A percentile compares a stretch with the other conserved stretches of the same genome.
Evolutionary conservation across 2,329 filamentous ascomycete genomes (phyloP).

Genomic region (Aspergillus sclerotialis): DNA sequence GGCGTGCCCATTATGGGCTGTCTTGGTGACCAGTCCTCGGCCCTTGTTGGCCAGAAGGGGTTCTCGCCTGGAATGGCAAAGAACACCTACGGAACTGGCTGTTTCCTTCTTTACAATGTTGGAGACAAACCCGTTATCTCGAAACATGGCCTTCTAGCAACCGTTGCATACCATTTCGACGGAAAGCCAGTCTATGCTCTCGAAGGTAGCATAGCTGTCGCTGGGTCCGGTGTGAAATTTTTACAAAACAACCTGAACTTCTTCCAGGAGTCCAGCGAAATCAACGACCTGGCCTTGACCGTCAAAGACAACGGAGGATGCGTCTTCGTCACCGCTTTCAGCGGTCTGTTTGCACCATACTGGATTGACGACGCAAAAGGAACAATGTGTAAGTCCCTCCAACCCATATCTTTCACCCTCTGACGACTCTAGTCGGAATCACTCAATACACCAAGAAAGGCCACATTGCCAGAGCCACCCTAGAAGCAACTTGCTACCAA

Average conservation of each 20-base stretch:
- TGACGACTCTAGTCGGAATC: slow-evolving; percentile 55
- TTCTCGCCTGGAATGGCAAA: slow-evolving; percentile 78
- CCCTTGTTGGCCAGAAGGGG: slow-evolving; percentile 76
- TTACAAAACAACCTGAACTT: slow-evolving; percentile 59
- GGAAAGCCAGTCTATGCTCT: slow-evolving; percentile 69
- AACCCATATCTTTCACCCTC: not conserved
- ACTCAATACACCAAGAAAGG: slow-evolving; percentile 78
- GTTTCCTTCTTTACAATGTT: slow-evolving; percentile 83
- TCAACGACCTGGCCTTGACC: slow-evolving; percentile 56
- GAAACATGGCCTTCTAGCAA: slow-evolving; percentile 71
- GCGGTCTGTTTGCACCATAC: slow-evolving; percentile 83
- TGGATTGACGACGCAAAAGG: slow-evolving; percentile 94
- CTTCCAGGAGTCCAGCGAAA: slow-evolving; percentile 53
- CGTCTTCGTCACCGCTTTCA: slow-evolving; percentile 84
- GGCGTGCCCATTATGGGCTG: slow-evolving; percentile 70
- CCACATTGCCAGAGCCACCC: slow-evolving; percentile 79
- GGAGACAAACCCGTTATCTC: slow-evolving; percentile 80
- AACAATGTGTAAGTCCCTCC: slow-evolving; percentile 58
- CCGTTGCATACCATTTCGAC: slow-evolving; percentile 75
- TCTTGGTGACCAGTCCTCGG: slow-evolving; percentile 78
- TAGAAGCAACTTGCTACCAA: slow-evolving; percentile 88
- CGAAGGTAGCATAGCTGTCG: slow-evolving; percentile 77
- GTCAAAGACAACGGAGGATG: slow-evolving; percentile 74
- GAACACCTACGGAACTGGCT: slow-evolving; percentile 86
- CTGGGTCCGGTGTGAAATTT: slow-evolving; percentile 73